Evolutionary conservation across 2,329 filamentous ascomycete genomes (phyloP), one percentile per base, ranked within the genome.

Genomic region (Ophiostoma australiae): DNA sequence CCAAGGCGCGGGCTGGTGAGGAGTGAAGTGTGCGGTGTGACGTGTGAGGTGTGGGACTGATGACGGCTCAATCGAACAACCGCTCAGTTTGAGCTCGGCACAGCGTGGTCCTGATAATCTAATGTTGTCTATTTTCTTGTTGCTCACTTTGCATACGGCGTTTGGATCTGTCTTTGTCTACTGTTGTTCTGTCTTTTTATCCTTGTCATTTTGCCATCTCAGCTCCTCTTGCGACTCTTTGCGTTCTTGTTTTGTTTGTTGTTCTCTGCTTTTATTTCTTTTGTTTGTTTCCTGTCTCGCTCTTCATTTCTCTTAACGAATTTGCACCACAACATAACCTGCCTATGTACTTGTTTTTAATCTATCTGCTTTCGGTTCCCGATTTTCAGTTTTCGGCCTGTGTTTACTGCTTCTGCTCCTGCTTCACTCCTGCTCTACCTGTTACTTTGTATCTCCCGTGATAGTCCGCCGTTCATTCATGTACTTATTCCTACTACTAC

Each of bases 1-100:
- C 91, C 71, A 93, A 90, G 81, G 92, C 90, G 75, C 85, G 91
- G 77, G 87, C 85, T 71, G 85, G 85, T 52, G 86, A 88, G 73
- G 81, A 84, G 76, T 84, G 84, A 41, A 13, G 13, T 41, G 39
- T 41, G 7, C 35, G 11, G 39, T 41, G 10, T 41, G 39, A 7
- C 15, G 39, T 41, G 11, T 41, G 39, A 41, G 4, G 39, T 41
- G 39, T 15, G 39, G 15, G 37, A 39, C n/a, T 37, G 33, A 6
- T 39, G 65, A 20, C 17, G 33, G 61, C 8, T 27, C 23, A 5
- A 27, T 8, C 52, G 27, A 58, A 58, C 52, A 58, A n/a, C 44
- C 44, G 20, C 17, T 13, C 52, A 58, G n/a, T 35, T 35, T 1
- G 58, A 31, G 58, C 58, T 15, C 27, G 58, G 23, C 58, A 15